Conservation (phyloP, 78 protist species). For the Dictyostelium firmibasis region DNA sequence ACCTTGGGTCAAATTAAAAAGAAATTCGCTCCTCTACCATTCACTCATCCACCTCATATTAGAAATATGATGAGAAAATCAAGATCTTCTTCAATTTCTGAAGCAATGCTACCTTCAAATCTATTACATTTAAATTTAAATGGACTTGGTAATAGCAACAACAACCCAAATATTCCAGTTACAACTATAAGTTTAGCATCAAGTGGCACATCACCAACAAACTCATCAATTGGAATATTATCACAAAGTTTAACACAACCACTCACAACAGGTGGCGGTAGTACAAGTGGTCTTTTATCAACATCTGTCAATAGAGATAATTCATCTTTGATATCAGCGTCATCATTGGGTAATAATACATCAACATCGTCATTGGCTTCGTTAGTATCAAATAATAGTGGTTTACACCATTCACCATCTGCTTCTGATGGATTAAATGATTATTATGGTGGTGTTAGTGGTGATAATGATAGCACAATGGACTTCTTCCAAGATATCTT, state of each 20-base stretch:
- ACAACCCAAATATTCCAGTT: not conserved
- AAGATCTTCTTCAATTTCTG: constrained; percentile 50
- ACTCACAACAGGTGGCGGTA: not conserved
- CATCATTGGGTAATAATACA: not conserved
- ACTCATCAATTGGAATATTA: not conserved
- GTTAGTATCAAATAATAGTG: not conserved
- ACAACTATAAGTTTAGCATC: not conserved
- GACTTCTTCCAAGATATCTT: constrained; percentile 38
- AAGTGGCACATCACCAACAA: constrained; percentile 14
- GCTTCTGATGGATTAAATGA: constrained; percentile 12
- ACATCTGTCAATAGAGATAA: not conserved
- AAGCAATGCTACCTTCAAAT: constrained; percentile 23
- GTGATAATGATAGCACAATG: not conserved
- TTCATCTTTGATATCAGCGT: not conserved
- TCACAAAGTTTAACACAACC: not conserved
- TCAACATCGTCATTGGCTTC: constrained; percentile 42
- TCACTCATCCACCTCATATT: constrained; percentile 45
- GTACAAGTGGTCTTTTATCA: not conserved
- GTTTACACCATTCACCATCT: constrained; percentile 20
- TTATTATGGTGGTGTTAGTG: not conserved
- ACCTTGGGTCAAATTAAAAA: constrained; percentile 27
- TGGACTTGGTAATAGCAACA: not conserved
- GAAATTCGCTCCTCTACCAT: constrained; percentile 48
- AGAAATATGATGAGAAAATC: constrained; percentile 48
- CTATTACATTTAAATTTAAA: not conserved